These are phyloP conservation scores for Didymella sp. DNA, from an alignment of 2,329 filamentous ascomycete genomes.

Conservation along the genomic window DNA sequence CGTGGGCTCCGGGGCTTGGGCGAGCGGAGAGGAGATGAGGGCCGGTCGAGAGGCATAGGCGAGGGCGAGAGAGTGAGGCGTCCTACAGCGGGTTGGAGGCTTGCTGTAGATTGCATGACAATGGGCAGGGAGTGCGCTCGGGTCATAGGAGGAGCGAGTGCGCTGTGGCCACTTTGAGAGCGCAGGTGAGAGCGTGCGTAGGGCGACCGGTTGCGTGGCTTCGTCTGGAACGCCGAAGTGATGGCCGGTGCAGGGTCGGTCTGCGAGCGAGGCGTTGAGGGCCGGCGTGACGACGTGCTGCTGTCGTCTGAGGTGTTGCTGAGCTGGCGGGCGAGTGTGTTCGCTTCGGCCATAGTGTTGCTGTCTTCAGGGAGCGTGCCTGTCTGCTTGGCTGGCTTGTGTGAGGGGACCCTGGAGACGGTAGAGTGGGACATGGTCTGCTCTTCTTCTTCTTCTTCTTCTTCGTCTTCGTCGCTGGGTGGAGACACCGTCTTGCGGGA, in stretches of 20 bases:
- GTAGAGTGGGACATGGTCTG: slow-evolving; percentile 9
- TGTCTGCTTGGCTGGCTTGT: slow-evolving; percentile 4
- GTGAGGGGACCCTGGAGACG: slow-evolving; percentile 3
- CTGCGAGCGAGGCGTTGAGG: slow-evolving; percentile 47
- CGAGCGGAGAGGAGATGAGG: slow-evolving; percentile 52
- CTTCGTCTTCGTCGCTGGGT: slow-evolving; percentile 4
- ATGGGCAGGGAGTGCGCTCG: slow-evolving; percentile 57
- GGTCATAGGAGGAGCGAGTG: slow-evolving; percentile 56
- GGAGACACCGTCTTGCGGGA: slow-evolving; percentile 11
- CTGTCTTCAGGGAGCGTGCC: slow-evolving; percentile 10
- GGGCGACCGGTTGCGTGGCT: slow-evolving; percentile 56
- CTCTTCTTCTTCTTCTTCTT: slow-evolving; percentile 4
- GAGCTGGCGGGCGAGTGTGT: slow-evolving; percentile 32
- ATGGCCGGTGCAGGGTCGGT: slow-evolving; percentile 48
- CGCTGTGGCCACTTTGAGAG: slow-evolving; percentile 53
- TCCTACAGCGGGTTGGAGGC: slow-evolving; percentile 34
- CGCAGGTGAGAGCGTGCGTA: slow-evolving; percentile 56
- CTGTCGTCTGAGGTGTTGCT: slow-evolving; percentile 36
- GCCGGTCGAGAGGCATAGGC: slow-evolving; percentile 39
- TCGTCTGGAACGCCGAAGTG: slow-evolving; percentile 38
- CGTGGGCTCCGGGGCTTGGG: slow-evolving; percentile 53
- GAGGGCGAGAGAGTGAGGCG: slow-evolving; percentile 47
- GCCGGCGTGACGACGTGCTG: slow-evolving; percentile 33
- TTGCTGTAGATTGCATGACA: slow-evolving; percentile 45
- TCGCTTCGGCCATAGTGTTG: slow-evolving; percentile 34